Base-by-base conservation (phyloP, 2,329 filamentous ascomycete species). In the Coniochaeta hoffmannii region DNA sequence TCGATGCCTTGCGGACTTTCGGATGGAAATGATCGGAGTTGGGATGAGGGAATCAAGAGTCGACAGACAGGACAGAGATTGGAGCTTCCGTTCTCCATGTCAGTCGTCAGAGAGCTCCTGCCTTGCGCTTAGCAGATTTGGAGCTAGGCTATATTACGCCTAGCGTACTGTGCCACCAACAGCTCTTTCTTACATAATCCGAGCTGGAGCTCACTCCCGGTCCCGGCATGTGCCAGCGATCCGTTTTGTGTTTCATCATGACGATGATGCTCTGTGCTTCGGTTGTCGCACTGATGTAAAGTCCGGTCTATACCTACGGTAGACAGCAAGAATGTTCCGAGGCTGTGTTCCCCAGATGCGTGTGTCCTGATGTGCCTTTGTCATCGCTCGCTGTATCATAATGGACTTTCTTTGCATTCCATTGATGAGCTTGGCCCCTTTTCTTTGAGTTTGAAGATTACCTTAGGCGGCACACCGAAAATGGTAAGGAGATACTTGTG, bases 31-130 rank as follows among this genome's bases (percentile, higher is more conserved):
- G 36, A 41, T 41, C 6, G 19, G 24, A 10, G 6, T 12, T 14
- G 34, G 15, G 9, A 14, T 22, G 22, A 26, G 11, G 38, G 38
- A 3, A 19, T n/a, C n/a, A n/a, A n/a, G n/a, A n/a, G n/a, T n/a
- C n/a, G n/a, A n/a, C 36, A 41, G 34, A 46, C 14, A 46, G 41
- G 22, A 46, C 19, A 28, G 41, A 46, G 26, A 41, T 46, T 46
- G 41, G 41, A 46, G 41, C 41, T 46, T 17, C 22, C 4, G 41
- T 44, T 19, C 41, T 46, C 41, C 41, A 46, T 22, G 41, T 46
- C 41, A 46, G 41, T 46, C 41, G 41, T 46, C 41, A 46, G 41
- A 24, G 41, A 46, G 41, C 41, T 46, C 41, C 41, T 46, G 41
- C 41, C 41, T 46, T 46, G 41, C 41, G 24, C 41, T 46, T 10